A percentile compares a stretch with the other conserved stretches of the same genome.
Conservation (phyloP, 148 eudicot genomes). For the Spergularia marina region DNA sequence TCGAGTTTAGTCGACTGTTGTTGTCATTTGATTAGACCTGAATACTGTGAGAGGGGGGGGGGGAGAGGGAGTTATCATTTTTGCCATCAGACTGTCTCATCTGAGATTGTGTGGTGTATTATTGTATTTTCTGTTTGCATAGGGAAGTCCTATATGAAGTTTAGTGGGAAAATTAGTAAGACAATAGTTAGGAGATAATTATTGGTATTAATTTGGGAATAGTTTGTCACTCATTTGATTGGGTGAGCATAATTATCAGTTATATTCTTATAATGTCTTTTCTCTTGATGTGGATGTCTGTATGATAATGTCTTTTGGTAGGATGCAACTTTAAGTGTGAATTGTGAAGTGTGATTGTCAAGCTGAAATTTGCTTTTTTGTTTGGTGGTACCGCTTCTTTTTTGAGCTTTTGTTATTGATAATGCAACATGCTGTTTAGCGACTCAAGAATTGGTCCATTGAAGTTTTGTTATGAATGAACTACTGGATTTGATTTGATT, state of each 20-base stretch:
- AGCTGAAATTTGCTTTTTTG: background rate
- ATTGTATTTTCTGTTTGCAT: background rate
- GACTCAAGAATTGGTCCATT: background rate
- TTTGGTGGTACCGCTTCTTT: background rate
- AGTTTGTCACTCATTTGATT: background rate
- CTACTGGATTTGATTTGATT: slow-evolving; percentile 6
- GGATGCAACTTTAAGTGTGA: slow-evolving; percentile 17
- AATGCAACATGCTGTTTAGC: slow-evolving; percentile 4
- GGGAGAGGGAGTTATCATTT: background rate
- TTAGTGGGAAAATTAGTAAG: too few relatives aligned
- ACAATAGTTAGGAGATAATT: background rate
- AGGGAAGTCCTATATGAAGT: too few relatives aligned
- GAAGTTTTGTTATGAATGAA: background rate
- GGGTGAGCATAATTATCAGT: background rate
- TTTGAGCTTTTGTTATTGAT: slow-evolving; percentile 7
- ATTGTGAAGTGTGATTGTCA: slow-evolving; percentile 4
- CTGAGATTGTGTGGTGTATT: background rate
- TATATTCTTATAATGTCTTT: background rate
- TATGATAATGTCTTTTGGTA: slow-evolving; percentile 11
- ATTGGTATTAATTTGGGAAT: background rate
- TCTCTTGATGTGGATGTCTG: slow-evolving; percentile 14
- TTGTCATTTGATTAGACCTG: too few relatives aligned
- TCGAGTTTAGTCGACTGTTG: too few relatives aligned
- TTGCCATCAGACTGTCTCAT: background rate
- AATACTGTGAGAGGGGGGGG: too few relatives aligned